Base-by-base conservation (phyloP, 1,139 yeast genomes). In the Ashbya aceris region DNA sequence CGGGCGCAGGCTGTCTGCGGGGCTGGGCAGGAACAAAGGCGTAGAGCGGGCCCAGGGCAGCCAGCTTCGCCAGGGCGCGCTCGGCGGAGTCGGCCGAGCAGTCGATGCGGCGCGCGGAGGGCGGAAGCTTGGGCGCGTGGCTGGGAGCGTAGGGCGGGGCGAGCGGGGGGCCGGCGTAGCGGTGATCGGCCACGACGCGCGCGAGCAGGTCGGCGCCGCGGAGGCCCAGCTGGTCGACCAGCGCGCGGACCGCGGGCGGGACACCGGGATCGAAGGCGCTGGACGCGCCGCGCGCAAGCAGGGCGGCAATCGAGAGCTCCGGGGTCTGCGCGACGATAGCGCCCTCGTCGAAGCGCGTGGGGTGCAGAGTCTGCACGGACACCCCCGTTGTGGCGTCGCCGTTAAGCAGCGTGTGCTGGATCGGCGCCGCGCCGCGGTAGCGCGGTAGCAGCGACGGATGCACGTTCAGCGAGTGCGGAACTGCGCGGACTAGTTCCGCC, bases 401-500 rank as follows among this genome's bases (percentile, higher is more conserved):
- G 49, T 83, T 76, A 54, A 87, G 62, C 20, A 93, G 61, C 0
- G 96, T 80, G 48, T 77, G 73, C 50, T 91, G 97, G 6, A 93
- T 65, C 0, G 99, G 99, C 2, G 96, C 82, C 0, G 97, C 79
- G 0, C 99, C 99, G 1, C 89, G 74, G 55, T 84, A 79, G 40
- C 65, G 67, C 0, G 98, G 98, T 9, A 91, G 69, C 12, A 89
- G 61, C 0, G 96, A 86, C 0, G 99, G 99, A 58, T 91, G 99
- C 0, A 91, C 89, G 56, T 91, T 91, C 20, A 91, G 56, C 0
- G 96, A 94, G 55, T 63, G 76, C 8, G 63, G 60, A 33, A 81
- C 64, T 0, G 57, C 36, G 0, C 56, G 41, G 2, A 91, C 61
- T 48, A 86, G 77, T 2, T 61, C 46, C 0, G 64, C 64, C 0